Evolutionary conservation across 2,329 filamentous ascomycete species (phyloP), one percentile per base, ranked within the genome.

Genomic region (Fusarium musae): DNA sequence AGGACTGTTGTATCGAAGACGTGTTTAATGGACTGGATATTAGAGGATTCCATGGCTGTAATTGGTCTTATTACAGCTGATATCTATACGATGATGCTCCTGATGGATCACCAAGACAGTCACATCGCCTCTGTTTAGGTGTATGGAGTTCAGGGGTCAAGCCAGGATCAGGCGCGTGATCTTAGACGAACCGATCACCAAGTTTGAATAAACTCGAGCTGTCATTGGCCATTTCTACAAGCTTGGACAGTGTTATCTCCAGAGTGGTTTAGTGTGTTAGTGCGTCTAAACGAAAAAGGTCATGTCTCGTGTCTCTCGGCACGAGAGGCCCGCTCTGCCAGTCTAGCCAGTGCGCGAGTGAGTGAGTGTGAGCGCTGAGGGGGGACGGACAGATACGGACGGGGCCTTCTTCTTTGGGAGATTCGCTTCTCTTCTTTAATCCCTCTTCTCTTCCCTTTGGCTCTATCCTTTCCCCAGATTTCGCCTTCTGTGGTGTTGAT

Each of bases 341-440:
- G 34, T 30, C 34, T 26, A 13, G 42, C 32, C 32, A 13, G 32
- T 34, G 32, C 13, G 32, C 7, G 32, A 34, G 32, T 34, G 32
- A 34, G 32, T 13, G 32, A 34, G 32, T 34, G 30, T 39, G 34
- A 60, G 32, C 28, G 30, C 37, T 40, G 37, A 39, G 36, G 40
- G 40, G 49, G 17, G 30, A 26, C 26, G 57, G 54, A 46, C 28
- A 50, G 36, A 9, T 37, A 53, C 17, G 23, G 32, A 28, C 23
- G 26, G 44, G 47, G 47, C 37, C 37, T 60, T 56, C 47, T 60
- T 54, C 36, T 56, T 42, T 60, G 19, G 37, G 42, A 44, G 23
- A 26, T 61, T 34, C 63, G 56, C 57, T 67, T 61, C 46, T 63
- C 67, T 66, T 54, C 63, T 59, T 65, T 74, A 70, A 74, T 77